Evolutionary conservation across 371 early-diverging fungal genomes (phyloP).

Genomic region (Mucor velutinosus): DNA sequence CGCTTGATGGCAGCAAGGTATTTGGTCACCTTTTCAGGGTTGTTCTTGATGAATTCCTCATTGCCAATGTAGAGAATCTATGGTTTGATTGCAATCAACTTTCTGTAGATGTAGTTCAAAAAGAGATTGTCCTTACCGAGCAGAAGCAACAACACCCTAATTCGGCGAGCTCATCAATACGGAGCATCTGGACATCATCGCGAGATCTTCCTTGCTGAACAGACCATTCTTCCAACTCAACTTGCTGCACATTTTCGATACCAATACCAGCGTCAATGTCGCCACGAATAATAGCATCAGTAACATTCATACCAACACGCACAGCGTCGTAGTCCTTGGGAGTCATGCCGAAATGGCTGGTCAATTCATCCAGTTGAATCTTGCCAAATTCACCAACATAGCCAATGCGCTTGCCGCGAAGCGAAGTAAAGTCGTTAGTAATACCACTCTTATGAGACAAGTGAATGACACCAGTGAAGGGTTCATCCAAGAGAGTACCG

Average conservation of each 20-base stretch:
- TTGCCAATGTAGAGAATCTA: constrained; percentile 71
- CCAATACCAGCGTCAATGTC: constrained; percentile 73
- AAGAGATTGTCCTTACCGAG: constrained; percentile 36
- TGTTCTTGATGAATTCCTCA: constrained; percentile 56
- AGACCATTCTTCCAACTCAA: constrained; percentile 70
- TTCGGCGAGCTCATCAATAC: constrained; percentile 70
- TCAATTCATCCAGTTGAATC: constrained; percentile 67
- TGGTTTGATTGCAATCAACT: background rate
- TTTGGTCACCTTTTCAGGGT: constrained; percentile 60
- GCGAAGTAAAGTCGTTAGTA: constrained; percentile 56
- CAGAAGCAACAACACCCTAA: constrained; percentile 74
- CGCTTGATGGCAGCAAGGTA: constrained; percentile 61
- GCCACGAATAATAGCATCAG: constrained; percentile 61
- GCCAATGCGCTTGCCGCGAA: constrained; percentile 64
- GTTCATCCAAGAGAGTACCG: constrained; percentile 69
- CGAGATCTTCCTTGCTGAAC: constrained; percentile 53
- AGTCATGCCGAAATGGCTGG: constrained; percentile 61
- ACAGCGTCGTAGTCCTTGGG: constrained; percentile 63
- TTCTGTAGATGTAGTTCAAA: background rate
- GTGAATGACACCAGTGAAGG: constrained; percentile 69
- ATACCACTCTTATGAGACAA: constrained; percentile 56
- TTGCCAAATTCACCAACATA: constrained; percentile 73
- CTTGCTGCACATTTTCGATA: constrained; percentile 71
- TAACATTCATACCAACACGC: constrained; percentile 73
- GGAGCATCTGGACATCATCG: constrained; percentile 63